Conservation (phyloP, 2,329 filamentous ascomycete species). For the Penicillium griseofulvum region DNA sequence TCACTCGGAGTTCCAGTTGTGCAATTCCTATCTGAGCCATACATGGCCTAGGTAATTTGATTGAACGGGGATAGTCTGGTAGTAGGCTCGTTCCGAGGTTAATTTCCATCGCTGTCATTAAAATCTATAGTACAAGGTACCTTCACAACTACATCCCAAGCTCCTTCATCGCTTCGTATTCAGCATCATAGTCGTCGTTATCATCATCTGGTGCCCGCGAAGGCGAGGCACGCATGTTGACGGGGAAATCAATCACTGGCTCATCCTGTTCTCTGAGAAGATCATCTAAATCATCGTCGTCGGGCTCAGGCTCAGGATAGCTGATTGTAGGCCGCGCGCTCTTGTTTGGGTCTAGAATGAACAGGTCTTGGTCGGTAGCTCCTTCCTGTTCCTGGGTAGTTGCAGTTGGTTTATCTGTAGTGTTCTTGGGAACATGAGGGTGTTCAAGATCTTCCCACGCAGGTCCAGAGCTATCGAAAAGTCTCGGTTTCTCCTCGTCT, state of each 20-base stretch:
- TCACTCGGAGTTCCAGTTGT: neutral
- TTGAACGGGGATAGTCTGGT: neutral
- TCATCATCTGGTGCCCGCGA: neutral
- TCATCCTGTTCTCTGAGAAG: slow-evolving; percentile 51
- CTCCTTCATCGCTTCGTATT: slow-evolving; percentile 64
- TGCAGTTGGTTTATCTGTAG: neutral
- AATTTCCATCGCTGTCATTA: slow-evolving; percentile 9
- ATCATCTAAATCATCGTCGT: slow-evolving; percentile 52
- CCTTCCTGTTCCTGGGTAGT: neutral
- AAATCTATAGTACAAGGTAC: neutral
- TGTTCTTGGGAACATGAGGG: slow-evolving; percentile 1
- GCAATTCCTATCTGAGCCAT: neutral
- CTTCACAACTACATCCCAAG: slow-evolving; percentile 20
- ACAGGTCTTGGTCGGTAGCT: slow-evolving; percentile 23
- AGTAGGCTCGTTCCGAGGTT: neutral
- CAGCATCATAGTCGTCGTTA: slow-evolving; percentile 53
- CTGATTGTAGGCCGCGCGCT: slow-evolving; percentile 9
- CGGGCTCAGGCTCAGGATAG: slow-evolving; percentile 41
- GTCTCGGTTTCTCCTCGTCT: slow-evolving; percentile 58
- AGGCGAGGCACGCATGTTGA: neutral
- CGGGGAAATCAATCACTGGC: slow-evolving; percentile 1
- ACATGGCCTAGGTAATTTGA: neutral
- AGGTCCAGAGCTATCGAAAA: neutral
- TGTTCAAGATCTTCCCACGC: slow-evolving; percentile 1
- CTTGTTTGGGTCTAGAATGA: slow-evolving; percentile 27